Base-by-base conservation (phyloP, 192 early-diverging fungal genomes). In the Entophlyctis helioformis region DNA sequence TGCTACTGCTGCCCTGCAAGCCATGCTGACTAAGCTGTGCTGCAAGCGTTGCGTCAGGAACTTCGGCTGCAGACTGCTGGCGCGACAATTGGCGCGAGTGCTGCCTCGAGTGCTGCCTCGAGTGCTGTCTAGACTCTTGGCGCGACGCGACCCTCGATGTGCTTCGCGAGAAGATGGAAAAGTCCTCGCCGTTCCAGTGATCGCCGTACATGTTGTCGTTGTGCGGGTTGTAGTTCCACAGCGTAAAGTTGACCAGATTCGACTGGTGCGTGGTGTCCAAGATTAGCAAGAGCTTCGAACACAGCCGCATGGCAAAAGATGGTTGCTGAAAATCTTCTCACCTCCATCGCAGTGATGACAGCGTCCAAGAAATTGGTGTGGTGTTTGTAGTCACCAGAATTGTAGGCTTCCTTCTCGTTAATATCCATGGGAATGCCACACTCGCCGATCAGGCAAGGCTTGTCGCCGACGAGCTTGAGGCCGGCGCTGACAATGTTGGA, bases 351-450 rank as follows among this genome's bases (percentile, higher is more conserved):
- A 39, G 57, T 65, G 11, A 89, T 69, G 18, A 86, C 71, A 5
- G 82, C 81, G 54, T 89, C 84, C 50, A 89, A 50, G 47, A 89
- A 89, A 10, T 71, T 72, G 20, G 74, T 74, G 39, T 87, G 85
- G 19, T 76, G 65, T 1, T 53, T 63, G 54, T 82, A 89, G 46
- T 89, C 78, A 3, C 83, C 79, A 21, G 70, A n/a, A 21, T n/a
- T 46, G 13, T 12, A 15, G 8, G 56, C 55, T 46, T 56, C 40
- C 46, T 77, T 68, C 39, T 84, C 67, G 42, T 88, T 88, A 26
- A 89, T 75, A 50, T 89, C 86, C 86, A 87, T 87, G 7, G 86
- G 85, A 42, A 87, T 85, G 16, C 86, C 86, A 25, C 78, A 81
- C 57, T 89, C 86, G 25, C 86, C 86, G 44, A 89, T 63, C 12